These are phyloP conservation scores for Fusarium oligoseptatum DNA, from an alignment of 2,329 filamentous ascomycete species.

Conservation along the genomic window DNA sequence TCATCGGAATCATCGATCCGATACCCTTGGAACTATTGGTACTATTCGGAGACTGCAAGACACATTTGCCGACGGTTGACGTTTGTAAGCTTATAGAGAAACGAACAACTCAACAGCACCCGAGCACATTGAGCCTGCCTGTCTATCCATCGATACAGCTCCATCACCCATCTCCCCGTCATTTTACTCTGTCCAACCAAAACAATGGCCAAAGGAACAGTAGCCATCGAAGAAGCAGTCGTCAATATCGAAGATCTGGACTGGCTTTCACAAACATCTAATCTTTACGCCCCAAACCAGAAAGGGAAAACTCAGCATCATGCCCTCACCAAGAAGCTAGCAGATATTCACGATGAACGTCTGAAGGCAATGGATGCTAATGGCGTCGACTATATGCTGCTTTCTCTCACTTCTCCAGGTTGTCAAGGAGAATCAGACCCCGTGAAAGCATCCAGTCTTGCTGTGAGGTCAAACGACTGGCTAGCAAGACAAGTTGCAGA, in stretches of 20 bases:
- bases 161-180: not conserved
- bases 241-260: conserved; percentile 7
- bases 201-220: conserved; percentile 5
- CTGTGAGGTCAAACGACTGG: conserved; percentile 14
- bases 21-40: not conserved
- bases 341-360: conserved; percentile 22
- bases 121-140: not conserved
- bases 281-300: conserved; percentile 1
- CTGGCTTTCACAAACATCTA: conserved; percentile 2
- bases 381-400: conserved; percentile 26
- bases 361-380: conserved; percentile 12
- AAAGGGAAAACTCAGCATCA: not conserved
- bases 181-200: not conserved
- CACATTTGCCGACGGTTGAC: too few relatives aligned
- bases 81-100: not conserved
- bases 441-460: not conserved
- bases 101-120: not conserved
- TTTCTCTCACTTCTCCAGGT: conserved; percentile 22
- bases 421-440: conserved; percentile 10
- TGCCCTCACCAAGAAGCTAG: conserved; percentile 3
- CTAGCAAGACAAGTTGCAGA: not conserved
- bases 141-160: not conserved
- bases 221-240: conserved; percentile 13
- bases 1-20: conserved; percentile 5
- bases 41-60: not conserved